These are phyloP conservation scores for Leishmania mexicana DNA, from an alignment of 208 protist species.

Conservation along the genomic window DNA sequence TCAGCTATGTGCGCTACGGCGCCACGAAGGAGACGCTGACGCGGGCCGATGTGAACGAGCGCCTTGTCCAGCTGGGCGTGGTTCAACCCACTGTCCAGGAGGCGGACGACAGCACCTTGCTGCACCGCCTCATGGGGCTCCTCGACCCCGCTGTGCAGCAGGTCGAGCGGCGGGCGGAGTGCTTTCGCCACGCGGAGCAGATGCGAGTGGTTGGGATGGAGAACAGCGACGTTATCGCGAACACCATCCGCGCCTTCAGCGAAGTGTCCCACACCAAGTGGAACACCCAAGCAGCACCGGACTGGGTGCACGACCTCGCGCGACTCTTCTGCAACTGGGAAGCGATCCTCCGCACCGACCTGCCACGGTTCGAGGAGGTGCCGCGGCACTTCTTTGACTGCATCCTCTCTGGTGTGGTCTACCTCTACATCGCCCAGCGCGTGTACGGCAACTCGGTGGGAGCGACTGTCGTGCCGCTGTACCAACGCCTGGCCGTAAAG, in stretches of 20 bases:
- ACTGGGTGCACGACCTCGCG: slow-evolving; percentile 85
- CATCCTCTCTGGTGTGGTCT: slow-evolving; percentile 74
- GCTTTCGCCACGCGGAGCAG: slow-evolving; percentile 44
- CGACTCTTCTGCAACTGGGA: slow-evolving; percentile 91
- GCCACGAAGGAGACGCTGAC: slow-evolving; percentile 62
- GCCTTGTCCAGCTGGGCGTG: slow-evolving; percentile 61
- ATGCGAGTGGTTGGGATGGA: slow-evolving; percentile 44
- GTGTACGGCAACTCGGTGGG: slow-evolving; percentile 61
- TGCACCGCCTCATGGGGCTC: slow-evolving; percentile 70
- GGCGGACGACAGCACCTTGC: slow-evolving; percentile 36
- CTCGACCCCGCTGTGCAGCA: slow-evolving; percentile 68
- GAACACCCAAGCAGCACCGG: slow-evolving; percentile 53
- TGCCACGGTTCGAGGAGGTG: slow-evolving; percentile 73
- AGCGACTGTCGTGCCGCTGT: slow-evolving; percentile 48
- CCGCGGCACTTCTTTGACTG: slow-evolving; percentile 86
- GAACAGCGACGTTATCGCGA: slow-evolving; percentile 55
- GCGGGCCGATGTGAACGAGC: slow-evolving; percentile 67
- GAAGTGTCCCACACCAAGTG: slow-evolving; percentile 47
- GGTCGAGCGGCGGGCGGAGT: slow-evolving; percentile 55
- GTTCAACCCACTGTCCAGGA: slow-evolving; percentile 72
- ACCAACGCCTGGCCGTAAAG: slow-evolving; percentile 48
- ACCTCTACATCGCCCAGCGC: slow-evolving; percentile 58
- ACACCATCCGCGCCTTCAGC: slow-evolving; percentile 55
- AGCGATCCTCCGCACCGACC: slow-evolving; percentile 77
- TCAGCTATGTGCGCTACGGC: slow-evolving; percentile 75